Conservation (phyloP, 1,284 basidiomycete species). For the Sporisorium graminicola region DNA sequence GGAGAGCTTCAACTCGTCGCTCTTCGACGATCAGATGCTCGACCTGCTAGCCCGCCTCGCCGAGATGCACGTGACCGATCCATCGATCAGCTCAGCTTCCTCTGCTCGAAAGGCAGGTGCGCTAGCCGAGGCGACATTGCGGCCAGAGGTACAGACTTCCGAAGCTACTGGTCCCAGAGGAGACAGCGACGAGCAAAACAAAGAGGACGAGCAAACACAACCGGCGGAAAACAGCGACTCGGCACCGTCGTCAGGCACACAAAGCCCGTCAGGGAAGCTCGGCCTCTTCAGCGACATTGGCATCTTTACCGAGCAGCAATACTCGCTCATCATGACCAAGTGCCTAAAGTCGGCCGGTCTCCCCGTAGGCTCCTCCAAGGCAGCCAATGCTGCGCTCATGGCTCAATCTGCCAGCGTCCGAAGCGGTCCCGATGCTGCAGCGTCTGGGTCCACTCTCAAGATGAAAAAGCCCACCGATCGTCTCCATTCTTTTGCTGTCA, state of each 20-base stretch:
- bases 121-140: constrained; percentile 20
- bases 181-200: constrained; percentile 12
- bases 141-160: constrained; percentile 17
- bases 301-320: constrained; percentile 88
- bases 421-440: constrained; percentile 73
- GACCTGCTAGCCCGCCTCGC: constrained; percentile 82
- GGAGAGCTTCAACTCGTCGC: constrained; percentile 84
- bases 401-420: constrained; percentile 58
- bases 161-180: background rate
- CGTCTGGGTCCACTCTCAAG: constrained; percentile 77
- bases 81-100: constrained; percentile 42
- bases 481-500: constrained; percentile 82
- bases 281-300: constrained; percentile 80
- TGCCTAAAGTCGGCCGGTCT: constrained; percentile 83
- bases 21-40: constrained; percentile 86
- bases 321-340: constrained; percentile 86
- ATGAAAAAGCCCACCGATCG: constrained; percentile 82
- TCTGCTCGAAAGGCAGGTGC: constrained; percentile 25
- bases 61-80: constrained; percentile 78
- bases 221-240: constrained; percentile 1
- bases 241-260: constrained; percentile 13
- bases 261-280: constrained; percentile 44
- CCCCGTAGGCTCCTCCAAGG: constrained; percentile 73
- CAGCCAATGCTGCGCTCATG: constrained; percentile 61
- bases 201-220: constrained; percentile 3